Conservation (phyloP, 441 rosid genomes). For the Euphorbia corollata region DNA sequence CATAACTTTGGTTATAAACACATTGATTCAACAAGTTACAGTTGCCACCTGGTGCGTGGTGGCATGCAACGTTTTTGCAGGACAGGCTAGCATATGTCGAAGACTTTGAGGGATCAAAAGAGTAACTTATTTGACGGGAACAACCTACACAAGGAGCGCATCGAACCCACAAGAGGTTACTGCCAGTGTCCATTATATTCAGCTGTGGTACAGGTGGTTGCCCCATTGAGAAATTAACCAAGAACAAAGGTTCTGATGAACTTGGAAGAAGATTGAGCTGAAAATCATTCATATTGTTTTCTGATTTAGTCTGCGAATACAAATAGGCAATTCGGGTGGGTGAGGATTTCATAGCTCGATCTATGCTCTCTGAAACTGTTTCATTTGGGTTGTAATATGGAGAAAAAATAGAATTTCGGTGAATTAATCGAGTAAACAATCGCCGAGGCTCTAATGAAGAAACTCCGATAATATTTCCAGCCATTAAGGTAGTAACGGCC, state of each 20-base stretch:
- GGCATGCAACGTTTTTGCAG: conserved; percentile 26
- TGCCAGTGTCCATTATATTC: conserved; percentile 34
- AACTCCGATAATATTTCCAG: neutral
- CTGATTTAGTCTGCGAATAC: conserved; percentile 4
- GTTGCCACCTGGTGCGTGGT: conserved; percentile 10
- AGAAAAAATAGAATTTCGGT: conserved; percentile 13
- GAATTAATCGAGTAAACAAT: conserved; percentile 15
- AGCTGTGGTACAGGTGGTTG: conserved; percentile 32
- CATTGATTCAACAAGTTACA: conserved; percentile 30
- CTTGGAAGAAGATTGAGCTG: conserved; percentile 17
- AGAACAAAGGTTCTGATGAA: conserved; percentile 17
- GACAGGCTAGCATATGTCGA: conserved; percentile 30
- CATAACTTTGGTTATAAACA: conserved; percentile 26
- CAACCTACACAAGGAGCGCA: conserved; percentile 24
- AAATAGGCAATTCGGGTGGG: conserved; percentile 20
- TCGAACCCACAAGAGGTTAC: conserved; percentile 30
- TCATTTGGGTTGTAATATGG: conserved; percentile 16
- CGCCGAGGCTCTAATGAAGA: neutral
- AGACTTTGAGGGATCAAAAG: conserved; percentile 37
- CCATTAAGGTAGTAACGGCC: conserved; percentile 1
- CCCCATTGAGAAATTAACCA: conserved; percentile 29
- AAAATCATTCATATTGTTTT: neutral
- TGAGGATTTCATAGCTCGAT: conserved; percentile 15
- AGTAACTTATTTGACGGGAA: conserved; percentile 8
- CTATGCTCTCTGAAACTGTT: conserved; percentile 5